Base-by-base conservation (phyloP, 768 basidiomycete species). In the Suillus weaverae region DNA sequence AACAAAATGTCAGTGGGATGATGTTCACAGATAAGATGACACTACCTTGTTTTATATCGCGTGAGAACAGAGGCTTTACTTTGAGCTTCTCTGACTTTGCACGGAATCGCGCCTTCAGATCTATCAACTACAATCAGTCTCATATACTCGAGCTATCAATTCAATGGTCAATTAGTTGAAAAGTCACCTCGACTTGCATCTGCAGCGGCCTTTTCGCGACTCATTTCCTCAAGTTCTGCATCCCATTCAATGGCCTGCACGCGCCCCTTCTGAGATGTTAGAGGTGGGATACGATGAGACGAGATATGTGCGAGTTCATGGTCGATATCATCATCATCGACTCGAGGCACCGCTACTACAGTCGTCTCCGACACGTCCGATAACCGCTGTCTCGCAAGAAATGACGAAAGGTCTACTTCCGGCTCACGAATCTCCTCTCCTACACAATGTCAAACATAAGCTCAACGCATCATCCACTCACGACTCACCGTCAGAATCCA, bases 131-230 rank as follows among this genome's bases (percentile, higher is more conserved):
- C 26, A 26, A 26, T 35, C 13, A 65, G 35, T 48, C 48, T n/a
- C n/a, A n/a, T 48, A 41, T 30, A n/a, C 35, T 55, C 55, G 10
- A 4, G 38, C 22, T 22, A 36, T 36, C 16, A 53, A n/a, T n/a
- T 41, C 20, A 26, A 26, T 26, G 13, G 16, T 30, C 53, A n/a
- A n/a, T n/a, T n/a, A n/a, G n/a, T n/a, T n/a, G n/a, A n/a, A 6
- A 32, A 70, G 80, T 51, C 61, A 90, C 92, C 92, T 82, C 90
- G 81, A 30, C 84, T 84, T 14, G 92, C 92, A 64, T 93, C 91
- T 0, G 91, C 91, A 5, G 84, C 82, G 3, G 84, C 83, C 70
- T 92, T 94, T 66, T 91, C 91, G 33, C 84, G 82, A 39, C 77
- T 84, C 80, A 94, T 77, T 39, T 84, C 80, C 41, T 92, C 89